Conservation (phyloP, 2,329 filamentous ascomycete genomes). For the Fusarium tjaetaba region DNA sequence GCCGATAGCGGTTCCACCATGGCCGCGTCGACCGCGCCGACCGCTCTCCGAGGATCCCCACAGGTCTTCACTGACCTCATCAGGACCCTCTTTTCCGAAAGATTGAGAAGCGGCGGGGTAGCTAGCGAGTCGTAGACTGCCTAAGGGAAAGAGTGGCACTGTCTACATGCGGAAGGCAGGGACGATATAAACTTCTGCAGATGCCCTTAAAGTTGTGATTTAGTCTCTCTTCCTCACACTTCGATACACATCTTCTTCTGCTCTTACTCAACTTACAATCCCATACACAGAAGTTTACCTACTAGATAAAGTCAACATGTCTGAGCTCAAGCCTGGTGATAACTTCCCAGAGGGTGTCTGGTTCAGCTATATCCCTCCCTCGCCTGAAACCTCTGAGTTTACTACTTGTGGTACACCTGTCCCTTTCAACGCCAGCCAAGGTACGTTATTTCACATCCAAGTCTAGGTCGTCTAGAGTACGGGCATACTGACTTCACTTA, state of each 20-base stretch:
- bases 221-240: constrained; percentile 2
- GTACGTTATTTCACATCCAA: constrained; percentile 50
- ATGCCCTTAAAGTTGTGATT: constrained; percentile 5
- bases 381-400: constrained; percentile 73
- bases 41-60: constrained; percentile 35
- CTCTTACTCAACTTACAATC: neutral
- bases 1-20: constrained; percentile 36
- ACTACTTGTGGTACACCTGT: constrained; percentile 81
- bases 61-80: constrained; percentile 43
- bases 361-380: constrained; percentile 87
- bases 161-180: constrained; percentile 9
- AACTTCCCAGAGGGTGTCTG: constrained; percentile 81
- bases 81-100: constrained; percentile 34
- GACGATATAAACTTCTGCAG: constrained; percentile 28
- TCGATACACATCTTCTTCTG: constrained; percentile 2
- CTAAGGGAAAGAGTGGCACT: constrained; percentile 13
- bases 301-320: constrained; percentile 50
- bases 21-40: constrained; percentile 29
- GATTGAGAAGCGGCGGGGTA: constrained; percentile 8
- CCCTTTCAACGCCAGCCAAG: constrained; percentile 81
- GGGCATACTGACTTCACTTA: neutral
- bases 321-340: constrained; percentile 82
- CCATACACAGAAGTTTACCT: neutral
- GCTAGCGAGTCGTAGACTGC: neutral
- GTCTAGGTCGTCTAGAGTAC: neutral